A percentile compares a stretch with the other conserved stretches of the same genome.
Evolutionary conservation across 2,329 filamentous ascomycete genomes (phyloP).

Genomic region (Penicillium hordei): DNA sequence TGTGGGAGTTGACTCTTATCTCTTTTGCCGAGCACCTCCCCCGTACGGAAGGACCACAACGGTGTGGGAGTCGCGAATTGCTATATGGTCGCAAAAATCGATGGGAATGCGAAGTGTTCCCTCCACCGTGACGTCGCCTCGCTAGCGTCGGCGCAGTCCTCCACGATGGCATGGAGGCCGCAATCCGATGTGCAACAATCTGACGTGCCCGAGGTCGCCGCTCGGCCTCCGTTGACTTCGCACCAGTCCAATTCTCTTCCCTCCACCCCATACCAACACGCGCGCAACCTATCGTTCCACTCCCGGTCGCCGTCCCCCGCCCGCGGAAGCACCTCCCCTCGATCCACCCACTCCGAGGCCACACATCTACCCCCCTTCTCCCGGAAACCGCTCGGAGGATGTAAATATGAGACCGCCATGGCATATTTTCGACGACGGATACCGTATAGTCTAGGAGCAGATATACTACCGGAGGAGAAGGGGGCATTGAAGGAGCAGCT

Average conservation of each 20-base stretch:
- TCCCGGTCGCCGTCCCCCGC: slow-evolving; percentile 80
- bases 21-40: slow-evolving; percentile 12
- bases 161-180: slow-evolving; percentile 45
- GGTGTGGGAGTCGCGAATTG: slow-evolving; percentile 32
- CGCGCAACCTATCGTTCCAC: slow-evolving; percentile 76
- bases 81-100: slow-evolving; percentile 44
- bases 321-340: slow-evolving; percentile 75
- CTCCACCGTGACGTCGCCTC: slow-evolving; percentile 44
- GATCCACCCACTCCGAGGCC: slow-evolving; percentile 86
- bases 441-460: slow-evolving; percentile 85
- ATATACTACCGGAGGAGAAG: slow-evolving; percentile 69
- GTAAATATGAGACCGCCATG: slow-evolving; percentile 85
- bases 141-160: slow-evolving; percentile 42
- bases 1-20: slow-evolving; percentile 11
- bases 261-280: slow-evolving; percentile 86
- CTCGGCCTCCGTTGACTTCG: slow-evolving; percentile 54
- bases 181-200: slow-evolving; percentile 31
- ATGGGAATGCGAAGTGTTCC: slow-evolving; percentile 45
- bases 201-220: slow-evolving; percentile 37
- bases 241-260: slow-evolving; percentile 86
- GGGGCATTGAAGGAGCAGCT: slow-evolving; percentile 69
- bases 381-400: slow-evolving; percentile 66
- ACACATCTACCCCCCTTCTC: slow-evolving; percentile 71
- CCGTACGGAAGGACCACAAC: slow-evolving; percentile 20
- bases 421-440: slow-evolving; percentile 81